Evolutionary conservation across 768 basidiomycete genomes (phyloP), one percentile per base, ranked within the genome.

Genomic region (Coprinopsis sp.): DNA sequence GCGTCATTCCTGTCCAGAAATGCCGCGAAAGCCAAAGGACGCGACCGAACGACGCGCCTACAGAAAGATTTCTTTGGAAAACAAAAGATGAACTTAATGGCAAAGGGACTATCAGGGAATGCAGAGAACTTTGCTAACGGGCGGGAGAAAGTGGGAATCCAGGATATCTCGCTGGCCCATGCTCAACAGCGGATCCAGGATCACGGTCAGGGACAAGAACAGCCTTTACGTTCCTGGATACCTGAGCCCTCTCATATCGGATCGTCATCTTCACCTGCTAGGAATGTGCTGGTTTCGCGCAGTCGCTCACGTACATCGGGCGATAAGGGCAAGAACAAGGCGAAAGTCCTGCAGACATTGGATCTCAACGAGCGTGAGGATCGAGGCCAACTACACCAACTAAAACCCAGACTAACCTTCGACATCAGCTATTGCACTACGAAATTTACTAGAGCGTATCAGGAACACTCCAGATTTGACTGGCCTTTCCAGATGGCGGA

Each of bases 21-120:
- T 55, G 69, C 71, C 1, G 78, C 76, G 16, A 79, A 74, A 58
- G 71, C 78, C 0, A 75, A 78, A 44, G 71, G 70, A 3, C 84
- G 71, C 55, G 84, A 87, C 50, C 58, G 71, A 10, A 63, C 72
- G 4, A 70, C 76, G 12, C 75, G 78, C 44, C 62, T 70, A 24
- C 80, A 86, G 50, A 82, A 75, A 49, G 68, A 66, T 14, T 78
- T 79, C 51, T 87, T 87, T 53, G 74, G 79, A 27, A 74, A 72
- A 45, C 78, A 80, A 52, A 73, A 78, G 22, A 69, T 86, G 27
- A 65, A 80, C 51, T 63, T 83, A 48, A 57, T 78, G 10, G 66
- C 74, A 2, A 68, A 70, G 49, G 69, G 72, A 3, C 58, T 75
- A 16, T 14, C 36, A 14, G 29, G 4, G 18, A 37, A 10, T 7